Evolutionary conservation across 2,329 filamentous ascomycete species (phyloP).

Genomic region (Aspergillus puulaauensis): DNA sequence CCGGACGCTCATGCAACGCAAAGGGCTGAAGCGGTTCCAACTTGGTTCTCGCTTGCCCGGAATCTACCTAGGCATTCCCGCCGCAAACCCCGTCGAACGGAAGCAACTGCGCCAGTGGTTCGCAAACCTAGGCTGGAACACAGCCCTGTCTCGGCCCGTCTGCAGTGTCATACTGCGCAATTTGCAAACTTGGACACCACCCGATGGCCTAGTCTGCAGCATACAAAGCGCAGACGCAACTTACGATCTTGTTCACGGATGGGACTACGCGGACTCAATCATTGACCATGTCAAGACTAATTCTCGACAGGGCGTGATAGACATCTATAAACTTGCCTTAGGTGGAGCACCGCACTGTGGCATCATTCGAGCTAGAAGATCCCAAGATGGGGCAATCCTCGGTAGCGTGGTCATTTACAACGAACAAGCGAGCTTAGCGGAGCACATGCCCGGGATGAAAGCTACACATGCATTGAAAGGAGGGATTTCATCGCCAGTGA

Average conservation of each 20-base stretch:
- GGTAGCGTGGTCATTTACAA: constrained; percentile 80
- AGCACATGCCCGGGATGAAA: constrained; percentile 68
- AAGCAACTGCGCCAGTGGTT: constrained; percentile 76
- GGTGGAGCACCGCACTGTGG: constrained; percentile 71
- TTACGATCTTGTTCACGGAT: constrained; percentile 80
- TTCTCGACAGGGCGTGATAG: constrained; percentile 73
- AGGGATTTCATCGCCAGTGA: constrained; percentile 77
- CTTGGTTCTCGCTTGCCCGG: constrained; percentile 78
- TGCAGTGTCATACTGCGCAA: constrained; percentile 74
- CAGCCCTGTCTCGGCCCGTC: constrained; percentile 59
- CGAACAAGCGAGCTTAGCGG: constrained; percentile 65
- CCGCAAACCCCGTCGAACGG: constrained; percentile 59
- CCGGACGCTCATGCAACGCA: constrained; percentile 68
- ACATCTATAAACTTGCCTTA: constrained; percentile 76
- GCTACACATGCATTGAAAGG: constrained; percentile 60
- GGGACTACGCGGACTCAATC: constrained; percentile 72
- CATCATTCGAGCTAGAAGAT: constrained; percentile 77
- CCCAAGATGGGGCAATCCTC: constrained; percentile 65
- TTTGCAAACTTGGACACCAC: constrained; percentile 70
- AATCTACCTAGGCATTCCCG: constrained; percentile 83
- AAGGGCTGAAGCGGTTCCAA: constrained; percentile 75
- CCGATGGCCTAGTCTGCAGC: constrained; percentile 72
- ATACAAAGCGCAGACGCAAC: constrained; percentile 71
- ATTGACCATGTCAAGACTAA: constrained; percentile 72
- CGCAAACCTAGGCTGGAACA: constrained; percentile 85